Conservation (phyloP, 257 asterid genomes). For the Hygrophila difformis region DNA sequence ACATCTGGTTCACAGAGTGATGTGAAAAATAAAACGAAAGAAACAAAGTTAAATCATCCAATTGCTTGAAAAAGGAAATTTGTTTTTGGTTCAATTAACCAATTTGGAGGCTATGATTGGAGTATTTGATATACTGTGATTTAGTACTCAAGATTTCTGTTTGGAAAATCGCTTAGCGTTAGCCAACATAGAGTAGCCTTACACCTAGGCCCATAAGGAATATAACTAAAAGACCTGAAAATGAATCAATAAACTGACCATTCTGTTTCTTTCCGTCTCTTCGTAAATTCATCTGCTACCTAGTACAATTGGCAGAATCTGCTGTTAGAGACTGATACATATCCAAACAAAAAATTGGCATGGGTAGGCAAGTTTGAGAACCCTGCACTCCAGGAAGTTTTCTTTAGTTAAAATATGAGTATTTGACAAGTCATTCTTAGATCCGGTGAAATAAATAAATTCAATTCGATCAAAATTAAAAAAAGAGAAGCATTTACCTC, state of each 20-base stretch:
- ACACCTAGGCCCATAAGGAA: background rate
- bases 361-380: background rate
- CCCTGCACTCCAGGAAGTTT: background rate
- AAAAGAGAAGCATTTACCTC: no score
- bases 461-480: no score
- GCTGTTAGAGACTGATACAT: conserved; percentile 17
- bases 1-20: background rate
- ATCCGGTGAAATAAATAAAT: no score
- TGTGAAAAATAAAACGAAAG: background rate
- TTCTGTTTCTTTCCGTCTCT: conserved; percentile 85
- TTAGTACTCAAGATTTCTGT: background rate
- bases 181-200: background rate
- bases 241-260: conserved; percentile 39
- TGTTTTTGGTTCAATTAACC: no score
- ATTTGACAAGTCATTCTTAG: conserved; percentile 2
- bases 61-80: background rate
- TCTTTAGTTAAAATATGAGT: background rate
- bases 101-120: no score
- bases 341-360: background rate
- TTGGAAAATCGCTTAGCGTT: conserved; percentile 7
- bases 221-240: background rate
- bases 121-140: background rate
- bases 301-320: conserved; percentile 21
- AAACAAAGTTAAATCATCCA: background rate
- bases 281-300: conserved; percentile 86